Evolutionary conservation across 495 filamentous ascomycete species (phyloP).

Genomic region (Xylaria palmicola): DNA sequence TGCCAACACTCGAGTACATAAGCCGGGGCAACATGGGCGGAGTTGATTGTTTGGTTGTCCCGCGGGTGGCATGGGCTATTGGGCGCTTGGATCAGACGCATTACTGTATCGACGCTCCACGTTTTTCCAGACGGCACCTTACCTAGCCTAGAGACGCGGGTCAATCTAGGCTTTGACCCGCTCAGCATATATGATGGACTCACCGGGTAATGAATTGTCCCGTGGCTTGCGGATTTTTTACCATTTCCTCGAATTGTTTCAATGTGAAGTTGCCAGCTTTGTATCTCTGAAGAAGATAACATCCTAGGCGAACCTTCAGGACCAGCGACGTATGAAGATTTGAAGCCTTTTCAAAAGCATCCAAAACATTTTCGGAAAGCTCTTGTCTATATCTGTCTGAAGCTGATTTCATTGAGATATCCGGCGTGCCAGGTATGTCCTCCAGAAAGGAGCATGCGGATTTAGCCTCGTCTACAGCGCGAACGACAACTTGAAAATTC

Average conservation of each 20-base stretch:
- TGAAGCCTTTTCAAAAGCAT: constrained; percentile 23
- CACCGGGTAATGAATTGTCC: constrained; percentile 37
- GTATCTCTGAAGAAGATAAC: constrained; percentile 49
- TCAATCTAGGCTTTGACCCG: no score
- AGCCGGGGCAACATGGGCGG: constrained; percentile 19
- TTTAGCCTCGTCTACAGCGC: constrained; percentile 1
- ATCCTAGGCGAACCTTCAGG: constrained; percentile 60
- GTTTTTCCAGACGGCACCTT: constrained; percentile 18
- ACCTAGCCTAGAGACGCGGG: constrained; percentile 15
- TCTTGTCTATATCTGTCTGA: constrained; percentile 10
- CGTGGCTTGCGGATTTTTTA: constrained; percentile 35
- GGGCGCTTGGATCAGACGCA: constrained; percentile 25
- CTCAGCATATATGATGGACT: constrained; percentile 17
- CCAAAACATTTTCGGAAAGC: constrained; percentile 21
- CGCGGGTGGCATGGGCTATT: constrained; percentile 23
- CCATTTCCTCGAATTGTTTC: constrained; percentile 50
- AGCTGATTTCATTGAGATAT: not conserved
- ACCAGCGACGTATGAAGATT: constrained; percentile 36
- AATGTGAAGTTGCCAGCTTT: constrained; percentile 43
- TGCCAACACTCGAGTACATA: constrained; percentile 24
- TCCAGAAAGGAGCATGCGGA: constrained; percentile 14
- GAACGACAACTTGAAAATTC: constrained; percentile 15
- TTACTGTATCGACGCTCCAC: constrained; percentile 9
- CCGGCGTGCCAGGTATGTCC: not conserved
- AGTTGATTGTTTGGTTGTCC: constrained; percentile 21